Evolutionary conservation across 2,329 filamentous ascomycete genomes (phyloP).

Genomic region (Neofusicoccum sp.): DNA sequence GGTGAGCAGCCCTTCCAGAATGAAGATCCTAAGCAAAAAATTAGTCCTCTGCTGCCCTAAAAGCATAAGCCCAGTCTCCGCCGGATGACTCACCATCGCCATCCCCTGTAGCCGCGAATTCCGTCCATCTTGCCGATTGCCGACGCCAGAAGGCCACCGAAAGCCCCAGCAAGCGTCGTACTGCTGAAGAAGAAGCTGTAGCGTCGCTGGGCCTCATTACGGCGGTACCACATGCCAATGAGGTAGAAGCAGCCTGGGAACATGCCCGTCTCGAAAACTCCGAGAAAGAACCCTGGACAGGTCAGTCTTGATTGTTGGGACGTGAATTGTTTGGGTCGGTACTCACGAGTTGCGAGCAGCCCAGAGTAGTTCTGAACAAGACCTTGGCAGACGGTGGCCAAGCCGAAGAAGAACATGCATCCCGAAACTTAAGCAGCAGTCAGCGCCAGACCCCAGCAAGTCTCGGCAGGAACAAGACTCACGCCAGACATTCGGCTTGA

Average conservation of each 20-base stretch:
- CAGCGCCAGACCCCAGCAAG: not conserved
- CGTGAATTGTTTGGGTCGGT: not conserved
- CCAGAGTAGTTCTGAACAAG: conserved; percentile 77
- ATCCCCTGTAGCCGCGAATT: conserved; percentile 67
- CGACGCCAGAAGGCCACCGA: conserved; percentile 81
- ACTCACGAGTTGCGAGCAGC: conserved; percentile 65
- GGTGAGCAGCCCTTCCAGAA: conserved; percentile 62
- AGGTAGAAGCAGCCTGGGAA: conserved; percentile 64
- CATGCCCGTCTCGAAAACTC: conserved; percentile 57
- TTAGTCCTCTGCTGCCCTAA: not conserved
- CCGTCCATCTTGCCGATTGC: conserved; percentile 89
- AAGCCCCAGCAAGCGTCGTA: conserved; percentile 78
- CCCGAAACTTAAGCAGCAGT: conserved; percentile 54
- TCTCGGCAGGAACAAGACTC: not conserved
- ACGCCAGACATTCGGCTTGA: conserved; percentile 56
- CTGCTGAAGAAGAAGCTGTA: conserved; percentile 93
- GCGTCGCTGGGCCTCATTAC: conserved; percentile 84
- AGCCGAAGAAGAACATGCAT: conserved; percentile 84
- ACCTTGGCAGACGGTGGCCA: conserved; percentile 75
- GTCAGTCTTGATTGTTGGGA: not conserved
- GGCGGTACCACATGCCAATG: conserved; percentile 69
- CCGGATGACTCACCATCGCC: conserved; percentile 61
- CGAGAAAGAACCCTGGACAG: conserved; percentile 69
- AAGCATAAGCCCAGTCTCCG: not conserved
- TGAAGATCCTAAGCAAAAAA: conserved; percentile 60